phyloP scores from a whole-genome alignment of 352 stramenopile genomes.

The Phytophthora ohioensis region DNA sequence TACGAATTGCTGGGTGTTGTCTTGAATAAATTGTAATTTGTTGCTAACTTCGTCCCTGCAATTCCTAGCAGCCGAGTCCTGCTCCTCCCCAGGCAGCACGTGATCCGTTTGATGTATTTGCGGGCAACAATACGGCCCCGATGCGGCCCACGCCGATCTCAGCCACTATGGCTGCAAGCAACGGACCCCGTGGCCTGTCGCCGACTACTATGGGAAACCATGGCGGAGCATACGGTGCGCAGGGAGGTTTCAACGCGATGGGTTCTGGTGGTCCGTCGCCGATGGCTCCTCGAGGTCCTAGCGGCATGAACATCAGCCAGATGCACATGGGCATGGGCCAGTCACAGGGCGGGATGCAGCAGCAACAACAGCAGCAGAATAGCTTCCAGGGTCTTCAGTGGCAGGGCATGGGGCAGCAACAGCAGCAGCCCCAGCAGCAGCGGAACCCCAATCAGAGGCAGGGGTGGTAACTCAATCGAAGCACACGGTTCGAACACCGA shows the following conservation, averaged over 20 bases:
- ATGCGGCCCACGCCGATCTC: constrained; percentile 51
- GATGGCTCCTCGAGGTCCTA: constrained; percentile 58
- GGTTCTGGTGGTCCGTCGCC: constrained; percentile 43
- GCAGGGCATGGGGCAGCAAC: constrained; percentile 80
- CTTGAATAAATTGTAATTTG: neutral
- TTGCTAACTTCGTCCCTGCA: neutral
- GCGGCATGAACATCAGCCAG: constrained; percentile 84
- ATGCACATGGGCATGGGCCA: constrained; percentile 83
- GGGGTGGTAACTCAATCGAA: constrained; percentile 46
- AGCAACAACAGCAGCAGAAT: constrained; percentile 63
- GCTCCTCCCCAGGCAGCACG: constrained; percentile 41
- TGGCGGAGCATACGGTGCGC: constrained; percentile 31
- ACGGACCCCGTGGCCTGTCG: constrained; percentile 42
- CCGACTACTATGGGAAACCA: constrained; percentile 40
- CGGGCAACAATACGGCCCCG: constrained; percentile 36
- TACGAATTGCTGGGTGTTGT: constrained; percentile 11
- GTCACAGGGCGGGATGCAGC: constrained; percentile 51
- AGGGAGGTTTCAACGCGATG: constrained; percentile 56
- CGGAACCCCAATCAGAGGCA: constrained; percentile 69
- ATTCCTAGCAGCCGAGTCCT: constrained; percentile 24
- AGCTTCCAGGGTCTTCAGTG: constrained; percentile 88
- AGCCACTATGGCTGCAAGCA: constrained; percentile 35
- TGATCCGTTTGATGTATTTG: constrained; percentile 86
- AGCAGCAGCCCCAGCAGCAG: constrained; percentile 61
- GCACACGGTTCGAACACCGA: constrained; percentile 11